Conservation (phyloP, 208 protist species). For the Trypanosoma scelopori region DNA sequence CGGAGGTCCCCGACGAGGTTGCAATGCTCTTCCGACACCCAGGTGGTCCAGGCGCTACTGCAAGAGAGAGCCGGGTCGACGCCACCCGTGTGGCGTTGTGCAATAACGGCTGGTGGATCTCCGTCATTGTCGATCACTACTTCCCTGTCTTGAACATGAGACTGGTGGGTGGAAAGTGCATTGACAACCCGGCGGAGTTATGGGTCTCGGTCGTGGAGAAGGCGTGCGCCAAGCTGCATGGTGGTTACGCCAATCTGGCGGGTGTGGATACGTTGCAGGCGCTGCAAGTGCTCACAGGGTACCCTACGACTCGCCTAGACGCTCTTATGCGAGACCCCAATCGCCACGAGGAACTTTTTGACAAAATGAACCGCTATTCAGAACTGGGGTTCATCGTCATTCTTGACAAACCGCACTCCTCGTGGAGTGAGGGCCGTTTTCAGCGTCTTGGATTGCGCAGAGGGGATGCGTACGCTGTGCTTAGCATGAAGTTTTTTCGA, state of each 20-base stretch:
- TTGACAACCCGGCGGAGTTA: conserved; percentile 65
- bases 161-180: conserved; percentile 35
- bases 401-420: too few relatives aligned
- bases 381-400: too few relatives aligned
- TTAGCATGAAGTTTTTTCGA: too few relatives aligned
- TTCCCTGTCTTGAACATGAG: conserved; percentile 37
- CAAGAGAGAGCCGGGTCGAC: conserved; percentile 28
- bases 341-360: too few relatives aligned
- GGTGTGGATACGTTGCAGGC: conserved; percentile 59
- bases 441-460: too few relatives aligned
- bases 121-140: conserved; percentile 85
- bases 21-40: conserved; percentile 4
- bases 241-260: conserved; percentile 64
- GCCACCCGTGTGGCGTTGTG: conserved; percentile 72
- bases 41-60: not conserved
- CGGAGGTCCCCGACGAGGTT: not conserved
- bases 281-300: conserved; percentile 68
- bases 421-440: too few relatives aligned
- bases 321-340: too few relatives aligned
- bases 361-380: too few relatives aligned
- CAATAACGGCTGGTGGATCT: conserved; percentile 83
- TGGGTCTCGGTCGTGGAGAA: conserved; percentile 83
- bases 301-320: too few relatives aligned
- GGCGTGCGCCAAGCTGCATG: conserved; percentile 84
- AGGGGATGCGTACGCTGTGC: too few relatives aligned